Evolutionary conservation across 495 filamentous ascomycete genomes (phyloP).

Genomic region (Corynascus novoguineensis): DNA sequence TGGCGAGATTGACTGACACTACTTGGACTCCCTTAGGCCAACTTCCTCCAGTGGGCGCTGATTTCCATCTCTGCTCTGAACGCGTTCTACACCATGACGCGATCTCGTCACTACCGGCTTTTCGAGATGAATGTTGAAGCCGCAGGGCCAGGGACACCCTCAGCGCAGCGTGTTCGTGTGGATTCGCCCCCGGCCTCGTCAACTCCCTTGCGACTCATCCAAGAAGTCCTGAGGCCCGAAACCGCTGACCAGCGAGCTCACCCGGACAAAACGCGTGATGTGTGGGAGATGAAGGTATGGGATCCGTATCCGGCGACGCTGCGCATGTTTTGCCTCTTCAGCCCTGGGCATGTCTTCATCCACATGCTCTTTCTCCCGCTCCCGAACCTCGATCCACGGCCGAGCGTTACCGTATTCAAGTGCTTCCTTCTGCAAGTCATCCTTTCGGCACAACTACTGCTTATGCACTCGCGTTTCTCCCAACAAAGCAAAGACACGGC

Average conservation of each 20-base stretch:
- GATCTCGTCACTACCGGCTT: constrained; percentile 80
- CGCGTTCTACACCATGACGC: constrained; percentile 74
- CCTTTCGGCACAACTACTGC: constrained; percentile 69
- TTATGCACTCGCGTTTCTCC: constrained; percentile 63
- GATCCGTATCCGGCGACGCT: constrained; percentile 81
- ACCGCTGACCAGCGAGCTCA: constrained; percentile 72
- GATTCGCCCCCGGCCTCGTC: constrained; percentile 75
- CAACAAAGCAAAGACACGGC: constrained; percentile 81
- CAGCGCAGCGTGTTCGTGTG: constrained; percentile 82
- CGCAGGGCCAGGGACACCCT: constrained; percentile 66
- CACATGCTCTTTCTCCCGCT: constrained; percentile 85
- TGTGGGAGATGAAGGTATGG: constrained; percentile 94
- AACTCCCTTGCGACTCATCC: constrained; percentile 74
- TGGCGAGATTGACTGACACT: background rate
- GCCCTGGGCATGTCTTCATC: constrained; percentile 82
- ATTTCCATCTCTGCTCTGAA: constrained; percentile 62
- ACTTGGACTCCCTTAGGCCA: constrained; percentile 47
- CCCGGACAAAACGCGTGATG: constrained; percentile 77
- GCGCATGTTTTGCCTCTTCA: constrained; percentile 83
- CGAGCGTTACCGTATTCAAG: constrained; percentile 78
- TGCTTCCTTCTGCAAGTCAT: constrained; percentile 64
- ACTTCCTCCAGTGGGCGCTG: constrained; percentile 62
- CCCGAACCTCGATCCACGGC: constrained; percentile 63
- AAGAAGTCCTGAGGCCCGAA: constrained; percentile 53
- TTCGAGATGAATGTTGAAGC: constrained; percentile 80